Conservation (phyloP, 805 yeast species). For the Cyberlindnera amylophila region DNA sequence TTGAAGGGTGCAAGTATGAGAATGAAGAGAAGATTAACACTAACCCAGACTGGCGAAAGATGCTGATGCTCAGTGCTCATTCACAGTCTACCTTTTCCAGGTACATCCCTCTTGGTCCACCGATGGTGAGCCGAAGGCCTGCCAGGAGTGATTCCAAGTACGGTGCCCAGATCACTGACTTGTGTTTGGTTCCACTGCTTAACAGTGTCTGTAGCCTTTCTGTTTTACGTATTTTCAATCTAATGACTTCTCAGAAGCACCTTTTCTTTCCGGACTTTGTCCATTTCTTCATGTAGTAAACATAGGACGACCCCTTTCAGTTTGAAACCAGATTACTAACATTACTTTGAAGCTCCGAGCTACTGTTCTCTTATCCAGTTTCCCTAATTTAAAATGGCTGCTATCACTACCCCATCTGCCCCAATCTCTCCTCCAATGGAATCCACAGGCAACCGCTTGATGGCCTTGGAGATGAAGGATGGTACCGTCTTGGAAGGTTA, state of each 20-base stretch:
- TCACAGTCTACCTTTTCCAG: conserved; percentile 3
- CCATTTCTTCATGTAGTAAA: conserved; percentile 6
- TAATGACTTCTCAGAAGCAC: conserved; percentile 9
- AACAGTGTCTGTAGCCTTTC: neutral
- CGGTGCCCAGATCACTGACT: conserved; percentile 3
- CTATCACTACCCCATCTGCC: conserved; percentile 52
- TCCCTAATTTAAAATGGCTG: conserved; percentile 13
- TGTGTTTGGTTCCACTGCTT: neutral
- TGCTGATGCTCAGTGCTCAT: conserved; percentile 7
- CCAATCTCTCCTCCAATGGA: conserved; percentile 92
- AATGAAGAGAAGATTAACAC: conserved; percentile 8
- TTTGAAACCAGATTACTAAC: conserved; percentile 11
- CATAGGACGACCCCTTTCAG: conserved; percentile 8
- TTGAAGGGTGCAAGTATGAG: conserved; percentile 17
- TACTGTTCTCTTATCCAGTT: conserved; percentile 5
- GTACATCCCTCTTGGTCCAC: conserved; percentile 1
- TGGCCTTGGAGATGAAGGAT: conserved; percentile 85
- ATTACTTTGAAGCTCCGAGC: conserved; percentile 17
- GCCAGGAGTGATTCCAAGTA: too few relatives aligned
- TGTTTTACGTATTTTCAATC: conserved; percentile 8
- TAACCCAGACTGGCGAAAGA: conserved; percentile 6
- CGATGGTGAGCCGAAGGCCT: neutral
- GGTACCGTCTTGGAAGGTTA: conserved; percentile 88
- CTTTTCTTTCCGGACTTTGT: conserved; percentile 1
- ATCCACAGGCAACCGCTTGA: conserved; percentile 73